phyloP scores from a whole-genome alignment of 2,329 filamentous ascomycete species.

The Alternaria viburni region DNA sequence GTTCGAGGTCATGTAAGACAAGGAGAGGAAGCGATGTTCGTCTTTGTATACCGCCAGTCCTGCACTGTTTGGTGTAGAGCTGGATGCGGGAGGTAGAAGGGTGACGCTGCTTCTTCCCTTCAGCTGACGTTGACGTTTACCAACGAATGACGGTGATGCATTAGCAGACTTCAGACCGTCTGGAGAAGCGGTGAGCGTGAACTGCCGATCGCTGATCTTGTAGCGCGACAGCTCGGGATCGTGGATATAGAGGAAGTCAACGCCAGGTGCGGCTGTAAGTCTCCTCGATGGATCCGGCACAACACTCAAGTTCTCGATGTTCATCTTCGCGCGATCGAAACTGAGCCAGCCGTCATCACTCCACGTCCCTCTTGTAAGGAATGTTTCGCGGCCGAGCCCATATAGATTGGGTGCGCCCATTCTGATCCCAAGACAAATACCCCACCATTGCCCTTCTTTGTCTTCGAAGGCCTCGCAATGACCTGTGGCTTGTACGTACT shows the following conservation, averaged over 20 bases:
- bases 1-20: neutral
- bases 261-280: neutral
- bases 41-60: constrained; percentile 25
- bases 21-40: constrained; percentile 20
- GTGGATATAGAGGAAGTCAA: constrained; percentile 12
- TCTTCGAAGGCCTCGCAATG: constrained; percentile 22
- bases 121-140: constrained; percentile 16
- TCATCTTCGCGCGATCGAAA: constrained; percentile 11
- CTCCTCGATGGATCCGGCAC: neutral
- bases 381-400: constrained; percentile 20
- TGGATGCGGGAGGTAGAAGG: neutral
- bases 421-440: constrained; percentile 17
- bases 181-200: constrained; percentile 8
- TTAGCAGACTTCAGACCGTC: constrained; percentile 8
- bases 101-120: constrained; percentile 13
- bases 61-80: neutral
- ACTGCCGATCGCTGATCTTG: neutral
- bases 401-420: constrained; percentile 3
- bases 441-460: constrained; percentile 18
- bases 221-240: constrained; percentile 7
- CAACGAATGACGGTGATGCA: constrained; percentile 17
- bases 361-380: constrained; percentile 14
- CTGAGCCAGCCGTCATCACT: constrained; percentile 13
- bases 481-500: constrained; percentile 21
- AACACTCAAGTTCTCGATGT: neutral